These are phyloP conservation scores for Psilocybe mexicana DNA, from an alignment of 1,284 basidiomycete species.

Conservation along the genomic window DNA sequence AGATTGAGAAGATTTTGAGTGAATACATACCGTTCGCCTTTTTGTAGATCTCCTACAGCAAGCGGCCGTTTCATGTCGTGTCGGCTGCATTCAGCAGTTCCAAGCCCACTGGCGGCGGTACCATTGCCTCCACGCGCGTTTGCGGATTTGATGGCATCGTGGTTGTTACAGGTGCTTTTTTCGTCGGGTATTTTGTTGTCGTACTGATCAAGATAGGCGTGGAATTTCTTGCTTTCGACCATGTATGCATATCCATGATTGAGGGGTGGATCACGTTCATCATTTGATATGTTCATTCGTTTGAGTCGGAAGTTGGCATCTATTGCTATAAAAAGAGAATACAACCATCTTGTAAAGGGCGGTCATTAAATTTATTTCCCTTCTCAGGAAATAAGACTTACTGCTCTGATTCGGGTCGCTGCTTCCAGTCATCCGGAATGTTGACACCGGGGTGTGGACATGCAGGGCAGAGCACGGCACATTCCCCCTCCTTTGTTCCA, in stretches of 20 bases:
- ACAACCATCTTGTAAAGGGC: slow-evolving; percentile 7
- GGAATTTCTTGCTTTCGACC: slow-evolving; percentile 21
- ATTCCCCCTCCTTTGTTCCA: slow-evolving; percentile 26
- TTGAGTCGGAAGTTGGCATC: slow-evolving; percentile 15
- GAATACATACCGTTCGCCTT: slow-evolving; percentile 38
- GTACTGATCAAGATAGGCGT: slow-evolving; percentile 19
- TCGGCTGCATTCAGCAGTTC: slow-evolving; percentile 28
- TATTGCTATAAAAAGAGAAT: too few relatives aligned
- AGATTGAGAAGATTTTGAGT: background rate
- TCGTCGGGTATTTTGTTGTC: slow-evolving; percentile 12
- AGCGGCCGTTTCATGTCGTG: slow-evolving; percentile 31
- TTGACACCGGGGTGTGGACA: slow-evolving; percentile 35
- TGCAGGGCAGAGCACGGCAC: slow-evolving; percentile 33
- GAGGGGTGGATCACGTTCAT: slow-evolving; percentile 20
- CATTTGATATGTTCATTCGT: slow-evolving; percentile 20
- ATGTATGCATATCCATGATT: slow-evolving; percentile 17
- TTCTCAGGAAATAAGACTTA: slow-evolving; percentile 1
- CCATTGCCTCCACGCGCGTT: too few relatives aligned
- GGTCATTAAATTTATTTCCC: background rate
- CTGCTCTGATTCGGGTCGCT: slow-evolving; percentile 14
- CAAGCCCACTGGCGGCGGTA: slow-evolving; percentile 25
- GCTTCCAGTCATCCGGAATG: slow-evolving; percentile 28
- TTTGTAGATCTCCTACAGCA: slow-evolving; percentile 33
- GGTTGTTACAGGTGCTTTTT: slow-evolving; percentile 4
- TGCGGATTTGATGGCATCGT: background rate